These are phyloP conservation scores for Rhizoctonia solani DNA, from an alignment of 1,284 basidiomycete species.

Conservation along the genomic window DNA sequence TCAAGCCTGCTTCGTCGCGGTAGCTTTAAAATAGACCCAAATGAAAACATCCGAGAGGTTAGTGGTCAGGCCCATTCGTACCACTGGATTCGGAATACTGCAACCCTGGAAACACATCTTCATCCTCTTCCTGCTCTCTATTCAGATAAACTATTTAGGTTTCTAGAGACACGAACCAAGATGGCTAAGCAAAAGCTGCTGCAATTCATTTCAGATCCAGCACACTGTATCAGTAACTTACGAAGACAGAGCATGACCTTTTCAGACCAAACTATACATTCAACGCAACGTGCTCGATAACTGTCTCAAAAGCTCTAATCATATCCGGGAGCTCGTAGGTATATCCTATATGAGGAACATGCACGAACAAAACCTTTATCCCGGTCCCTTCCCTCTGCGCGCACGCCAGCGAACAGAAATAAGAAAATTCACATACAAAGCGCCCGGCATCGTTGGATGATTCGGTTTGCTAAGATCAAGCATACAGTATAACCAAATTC, in stretches of 20 bases:
- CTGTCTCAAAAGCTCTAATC: constrained; percentile 56
- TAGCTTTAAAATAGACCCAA: background rate
- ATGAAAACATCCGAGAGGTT: background rate
- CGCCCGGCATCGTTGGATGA: constrained; percentile 75
- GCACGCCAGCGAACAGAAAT: constrained; percentile 71
- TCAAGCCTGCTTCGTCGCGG: background rate
- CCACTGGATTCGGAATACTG: too few species aligned
- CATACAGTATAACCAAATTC: too few species aligned
- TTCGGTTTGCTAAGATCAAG: constrained; percentile 55
- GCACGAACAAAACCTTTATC: constrained; percentile 68
- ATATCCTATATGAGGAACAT: constrained; percentile 66
- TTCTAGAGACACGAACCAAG: background rate
- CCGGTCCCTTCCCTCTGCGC: constrained; percentile 55
- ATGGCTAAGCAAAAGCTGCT: too few species aligned
- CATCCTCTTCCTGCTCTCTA: too few species aligned
- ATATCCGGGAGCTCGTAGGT: constrained; percentile 66
- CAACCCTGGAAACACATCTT: too few species aligned
- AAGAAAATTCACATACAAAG: constrained; percentile 76
- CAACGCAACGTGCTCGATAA: constrained; percentile 16
- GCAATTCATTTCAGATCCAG: background rate
- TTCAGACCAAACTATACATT: background rate
- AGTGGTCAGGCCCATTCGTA: background rate
- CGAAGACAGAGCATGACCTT: background rate
- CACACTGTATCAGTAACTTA: too few species aligned
- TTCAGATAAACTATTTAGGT: background rate